These are phyloP conservation scores for Rauvolfia tetraphylla DNA, from an alignment of 257 asterid species.

Conservation along the genomic window DNA sequence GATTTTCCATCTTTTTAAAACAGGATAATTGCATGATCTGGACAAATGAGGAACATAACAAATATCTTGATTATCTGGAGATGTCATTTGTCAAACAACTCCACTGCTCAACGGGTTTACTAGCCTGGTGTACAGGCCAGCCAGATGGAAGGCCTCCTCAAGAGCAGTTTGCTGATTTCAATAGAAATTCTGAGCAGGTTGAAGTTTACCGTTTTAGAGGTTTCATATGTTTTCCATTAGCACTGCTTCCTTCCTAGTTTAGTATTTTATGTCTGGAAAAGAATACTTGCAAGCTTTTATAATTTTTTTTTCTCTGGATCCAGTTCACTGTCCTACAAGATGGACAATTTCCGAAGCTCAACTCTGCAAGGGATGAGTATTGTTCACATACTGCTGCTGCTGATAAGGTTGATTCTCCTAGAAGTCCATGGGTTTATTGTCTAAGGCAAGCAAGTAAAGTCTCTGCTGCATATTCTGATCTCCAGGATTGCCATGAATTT, in stretches of 20 bases:
- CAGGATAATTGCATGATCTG: slow-evolving; percentile 53
- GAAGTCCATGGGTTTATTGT: slow-evolving; percentile 19
- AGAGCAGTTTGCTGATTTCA: slow-evolving; percentile 20
- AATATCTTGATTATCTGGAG: slow-evolving; percentile 61
- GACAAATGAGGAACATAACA: slow-evolving; percentile 76
- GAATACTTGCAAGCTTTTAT: background rate
- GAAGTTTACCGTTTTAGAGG: slow-evolving; percentile 5
- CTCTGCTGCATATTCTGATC: slow-evolving; percentile 22
- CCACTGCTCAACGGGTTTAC: slow-evolving; percentile 44
- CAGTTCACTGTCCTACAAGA: slow-evolving; percentile 29
- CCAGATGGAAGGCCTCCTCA: slow-evolving; percentile 23
- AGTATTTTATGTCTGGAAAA: background rate
- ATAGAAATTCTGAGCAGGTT: slow-evolving; percentile 48
- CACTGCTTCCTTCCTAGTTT: background rate
- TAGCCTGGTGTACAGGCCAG: slow-evolving; percentile 25
- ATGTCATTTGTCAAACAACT: slow-evolving; percentile 65
- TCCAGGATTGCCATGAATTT: slow-evolving; percentile 20
- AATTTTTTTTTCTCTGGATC: background rate
- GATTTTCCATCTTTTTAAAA: slow-evolving; percentile 9
- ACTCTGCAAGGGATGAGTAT: slow-evolving; percentile 27
- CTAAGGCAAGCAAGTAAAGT: slow-evolving; percentile 15
- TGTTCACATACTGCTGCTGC: slow-evolving; percentile 28
- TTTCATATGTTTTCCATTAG: background rate
- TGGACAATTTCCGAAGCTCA: slow-evolving; percentile 32
- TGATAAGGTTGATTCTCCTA: slow-evolving; percentile 27